Evolutionary conservation across 371 early-diverging fungal genomes (phyloP), one percentile per base, ranked within the genome.

Genomic region (Circinella umbellata): DNA sequence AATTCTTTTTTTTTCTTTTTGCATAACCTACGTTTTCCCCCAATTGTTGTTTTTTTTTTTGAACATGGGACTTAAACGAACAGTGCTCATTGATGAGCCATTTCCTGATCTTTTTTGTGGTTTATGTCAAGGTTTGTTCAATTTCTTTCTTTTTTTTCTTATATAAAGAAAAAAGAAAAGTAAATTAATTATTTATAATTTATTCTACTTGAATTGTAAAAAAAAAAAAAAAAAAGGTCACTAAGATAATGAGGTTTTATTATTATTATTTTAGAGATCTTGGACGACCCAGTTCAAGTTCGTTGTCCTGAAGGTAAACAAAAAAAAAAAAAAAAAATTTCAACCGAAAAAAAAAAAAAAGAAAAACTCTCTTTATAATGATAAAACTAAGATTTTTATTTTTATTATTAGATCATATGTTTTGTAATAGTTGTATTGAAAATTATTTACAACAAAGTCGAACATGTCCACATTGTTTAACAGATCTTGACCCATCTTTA

Each of bases 261-360:
- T 48, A 42, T 5, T 35, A 64, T 4, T 42, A 18, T 36, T 13
- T 11, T 61, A 85, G 85, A 82, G 69, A 72, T 82, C 17, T 68
- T 85, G 59, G 85, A 85, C 27, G 83, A 82, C 18, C 85, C 85
- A 27, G 76, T 85, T 20, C 85, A 85, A 72, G 81, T 85, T 11
- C 85, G 75, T 38, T 85, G 85, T 73, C 79, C 85, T 47, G 85
- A 85, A 82, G 85, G 85, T 85, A 74, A 48, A 54, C 15, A 27
- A 63, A n/a, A 64, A 54, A 20, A 17, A 59, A 20, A 37, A 18
- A 42, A 27, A 42, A 27, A n/a, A n/a, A n/a, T n/a, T 17, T n/a
- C 3, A 9, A 9, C 3, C 1, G 18, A 37, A 63, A 39, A 63
- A 9, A 1, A 9, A 11, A 9, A 42, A 42, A 42, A 42, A 9